These are phyloP conservation scores for Coniochaeta sp. DNA, from an alignment of 2,329 filamentous ascomycete genomes.

Conservation along the genomic window DNA sequence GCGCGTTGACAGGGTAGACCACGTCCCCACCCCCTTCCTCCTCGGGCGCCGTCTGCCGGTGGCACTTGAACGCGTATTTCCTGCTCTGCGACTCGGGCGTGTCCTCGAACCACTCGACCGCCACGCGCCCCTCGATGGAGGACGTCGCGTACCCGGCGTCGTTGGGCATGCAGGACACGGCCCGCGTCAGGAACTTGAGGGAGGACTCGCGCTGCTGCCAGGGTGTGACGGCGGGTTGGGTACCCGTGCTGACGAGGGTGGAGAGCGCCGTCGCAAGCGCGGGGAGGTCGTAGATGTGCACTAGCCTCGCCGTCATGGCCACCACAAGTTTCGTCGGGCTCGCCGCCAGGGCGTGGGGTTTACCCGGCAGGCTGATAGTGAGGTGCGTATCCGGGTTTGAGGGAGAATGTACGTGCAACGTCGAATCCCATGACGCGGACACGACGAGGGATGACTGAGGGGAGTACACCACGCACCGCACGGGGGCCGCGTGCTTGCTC, in stretches of 20 bases:
- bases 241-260: slow-evolving; percentile 21
- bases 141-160: slow-evolving; percentile 89
- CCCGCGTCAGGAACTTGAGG: slow-evolving; percentile 91
- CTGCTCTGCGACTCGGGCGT: slow-evolving; percentile 77
- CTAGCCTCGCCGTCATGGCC: slow-evolving; percentile 85
- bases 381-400: slow-evolving; percentile 45
- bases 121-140: slow-evolving; percentile 90
- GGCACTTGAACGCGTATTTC: slow-evolving; percentile 99
- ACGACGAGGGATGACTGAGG: slow-evolving; percentile 57
- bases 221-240: slow-evolving; percentile 55
- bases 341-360: slow-evolving; percentile 80
- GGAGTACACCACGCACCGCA: slow-evolving; percentile 79
- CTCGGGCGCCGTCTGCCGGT: slow-evolving; percentile 65
- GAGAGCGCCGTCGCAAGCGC: slow-evolving; percentile 52
- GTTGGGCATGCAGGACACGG: slow-evolving; percentile 92
- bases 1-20: slow-evolving; percentile 85
- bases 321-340: slow-evolving; percentile 80
- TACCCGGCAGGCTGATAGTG: slow-evolving; percentile 67
- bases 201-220: slow-evolving; percentile 94
- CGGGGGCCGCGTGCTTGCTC: slow-evolving; percentile 71
- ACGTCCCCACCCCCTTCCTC: slow-evolving; percentile 64
- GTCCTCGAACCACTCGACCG: slow-evolving; percentile 97
- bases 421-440: slow-evolving; percentile 90
- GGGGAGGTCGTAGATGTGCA: slow-evolving; percentile 88
- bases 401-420: slow-evolving; percentile 75